Conservation (phyloP, 805 yeast species). For the Starmerella geochares region DNA sequence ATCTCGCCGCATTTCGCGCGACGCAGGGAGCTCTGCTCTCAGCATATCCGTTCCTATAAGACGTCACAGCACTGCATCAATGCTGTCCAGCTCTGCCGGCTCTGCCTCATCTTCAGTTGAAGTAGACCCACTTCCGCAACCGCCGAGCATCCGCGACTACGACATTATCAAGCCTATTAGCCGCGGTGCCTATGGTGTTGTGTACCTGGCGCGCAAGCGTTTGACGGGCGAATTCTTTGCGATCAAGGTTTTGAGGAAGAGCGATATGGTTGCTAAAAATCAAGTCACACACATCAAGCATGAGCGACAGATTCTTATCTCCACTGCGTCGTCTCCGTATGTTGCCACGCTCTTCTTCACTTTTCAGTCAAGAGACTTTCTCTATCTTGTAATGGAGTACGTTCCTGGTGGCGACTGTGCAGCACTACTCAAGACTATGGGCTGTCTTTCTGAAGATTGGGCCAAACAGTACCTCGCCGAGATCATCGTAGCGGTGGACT, state of each 20-base stretch:
- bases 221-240: constrained; percentile 93
- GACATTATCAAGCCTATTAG: constrained; percentile 87
- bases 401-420: constrained; percentile 94
- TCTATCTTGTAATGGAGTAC: constrained; percentile 93
- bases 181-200: constrained; percentile 96
- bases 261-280: constrained; percentile 95
- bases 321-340: constrained; percentile 74
- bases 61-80: constrained; percentile 13
- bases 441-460: constrained; percentile 80
- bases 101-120: constrained; percentile 3
- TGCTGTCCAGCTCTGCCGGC: constrained; percentile 9
- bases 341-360: constrained; percentile 83
- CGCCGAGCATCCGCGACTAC: constrained; percentile 75
- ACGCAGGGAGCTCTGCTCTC: not conserved
- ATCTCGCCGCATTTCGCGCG: constrained; percentile 14
- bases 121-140: constrained; percentile 15
- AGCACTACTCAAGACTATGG: constrained; percentile 68
- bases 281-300: constrained; percentile 90
- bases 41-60: not conserved
- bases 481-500: constrained; percentile 80
- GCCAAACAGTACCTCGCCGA: constrained; percentile 72
- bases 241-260: constrained; percentile 77
- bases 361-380: constrained; percentile 76
- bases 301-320: constrained; percentile 96
- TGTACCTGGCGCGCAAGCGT: constrained; percentile 70